Conservation (phyloP, 345 rosid species). For the Eutrema heterophyllum region DNA sequence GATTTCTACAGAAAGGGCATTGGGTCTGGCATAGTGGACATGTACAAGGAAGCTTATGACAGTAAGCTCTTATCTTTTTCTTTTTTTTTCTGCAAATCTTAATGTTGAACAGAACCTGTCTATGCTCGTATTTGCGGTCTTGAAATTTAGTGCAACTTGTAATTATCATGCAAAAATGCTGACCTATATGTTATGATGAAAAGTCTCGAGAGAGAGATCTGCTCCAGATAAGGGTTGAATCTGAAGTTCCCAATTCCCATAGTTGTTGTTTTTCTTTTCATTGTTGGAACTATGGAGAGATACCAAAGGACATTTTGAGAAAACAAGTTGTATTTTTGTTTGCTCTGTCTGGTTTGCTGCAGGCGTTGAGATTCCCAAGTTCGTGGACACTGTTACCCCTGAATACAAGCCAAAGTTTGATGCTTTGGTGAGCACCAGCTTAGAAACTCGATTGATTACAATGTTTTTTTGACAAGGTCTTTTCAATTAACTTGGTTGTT, state of each 20-base stretch:
- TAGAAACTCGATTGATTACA: background rate
- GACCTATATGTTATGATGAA: too few relatives aligned
- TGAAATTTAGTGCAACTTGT: background rate
- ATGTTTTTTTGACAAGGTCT: background rate
- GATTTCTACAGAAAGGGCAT: constrained; percentile 82
- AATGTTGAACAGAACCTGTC: background rate
- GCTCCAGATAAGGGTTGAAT: background rate
- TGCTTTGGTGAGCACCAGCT: constrained; percentile 55
- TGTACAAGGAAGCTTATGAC: constrained; percentile 92
- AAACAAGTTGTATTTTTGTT: background rate
- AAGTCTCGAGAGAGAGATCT: background rate
- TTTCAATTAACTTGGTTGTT: background rate
- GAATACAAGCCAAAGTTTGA: constrained; percentile 94
- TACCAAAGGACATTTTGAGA: background rate
- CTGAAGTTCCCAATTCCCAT: background rate
- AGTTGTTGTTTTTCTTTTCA: background rate
- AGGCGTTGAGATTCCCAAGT: constrained; percentile 89
- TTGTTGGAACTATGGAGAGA: background rate
- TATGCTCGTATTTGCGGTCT: background rate
- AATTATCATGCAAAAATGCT: too few relatives aligned
- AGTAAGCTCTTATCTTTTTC: constrained; percentile 38
- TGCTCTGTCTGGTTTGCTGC: constrained; percentile 12
- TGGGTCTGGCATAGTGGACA: constrained; percentile 89
- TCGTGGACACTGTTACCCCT: constrained; percentile 81
- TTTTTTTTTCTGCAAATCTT: background rate